Base-by-base conservation (phyloP, 208 protist species). In the Leishmania amazonensis region DNA sequence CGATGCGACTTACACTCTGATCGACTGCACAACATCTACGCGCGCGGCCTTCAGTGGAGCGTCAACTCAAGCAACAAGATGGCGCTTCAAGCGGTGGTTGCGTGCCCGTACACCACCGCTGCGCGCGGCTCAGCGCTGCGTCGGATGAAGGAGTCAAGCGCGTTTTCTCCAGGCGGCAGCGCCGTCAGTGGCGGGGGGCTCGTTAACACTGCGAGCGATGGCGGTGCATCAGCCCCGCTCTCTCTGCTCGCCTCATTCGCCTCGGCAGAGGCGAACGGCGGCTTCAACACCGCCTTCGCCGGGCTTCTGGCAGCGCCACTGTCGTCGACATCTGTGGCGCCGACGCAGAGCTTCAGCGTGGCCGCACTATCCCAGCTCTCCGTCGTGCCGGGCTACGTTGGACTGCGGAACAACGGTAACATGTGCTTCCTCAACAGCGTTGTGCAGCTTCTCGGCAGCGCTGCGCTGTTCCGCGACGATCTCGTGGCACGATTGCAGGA, bases 351-450 rank as follows among this genome's bases (percentile, higher is more conserved):
- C 8, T 64, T 28, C 28, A 38, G 68, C 45, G 68, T 17, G 21
- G 68, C 68, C 28, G 68, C 68, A 54, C 45, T 31, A 35, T 35
- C 21, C 21, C 67, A 53, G 78, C 40, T 80, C 51, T 80, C 78
- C 5, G 42, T n/a, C 7, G 83, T 83, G 47, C 64, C 78, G 11
- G 79, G 81, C 24, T 90, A 86, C 78, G 83, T 95, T 0, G 91
- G 91, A 2, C 80, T 95, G 35, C 70, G 74, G 38, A 95, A 93
- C 75, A 79, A 76, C 7, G 92, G 92, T 28, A 93, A 95, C 86
- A 93, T 87, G 67, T 95, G 90, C 76, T 93, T 93, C 47, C 75
- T 93, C 1, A 93, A 93, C 83, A 93, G 92, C 67, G 86, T 93
- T 35, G 85, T 85, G 49, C 92, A 93, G 76, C 84, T 95, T 9